Evolutionary conservation across 352 stramenopile species (phyloP), one percentile per base, ranked within the genome.

Genomic region (Halophytophthora polymorphica): DNA sequence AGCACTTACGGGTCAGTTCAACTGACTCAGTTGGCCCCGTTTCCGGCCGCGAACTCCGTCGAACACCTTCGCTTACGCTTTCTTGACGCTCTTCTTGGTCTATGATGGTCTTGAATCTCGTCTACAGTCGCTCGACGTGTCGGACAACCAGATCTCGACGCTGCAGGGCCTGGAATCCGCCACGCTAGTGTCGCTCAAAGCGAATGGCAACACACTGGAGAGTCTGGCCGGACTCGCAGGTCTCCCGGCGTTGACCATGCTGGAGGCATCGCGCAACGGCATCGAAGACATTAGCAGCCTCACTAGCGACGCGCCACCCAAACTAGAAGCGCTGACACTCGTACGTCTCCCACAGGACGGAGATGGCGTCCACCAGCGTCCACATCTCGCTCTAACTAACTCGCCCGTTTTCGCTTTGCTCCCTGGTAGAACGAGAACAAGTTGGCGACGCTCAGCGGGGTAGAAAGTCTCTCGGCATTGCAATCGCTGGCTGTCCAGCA

Each of bases 391-490:
- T 22, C 33, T 45, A 29, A 33, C 14, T 15, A 22, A 25, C 1
- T 44, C 47, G 17, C n/a, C 40, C 13, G 19, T 13, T 25, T 11
- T 12, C 12, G 11, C 11, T 14, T 38, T 7, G 33, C 4, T n/a
- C n/a, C 3, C 11, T 17, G 33, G 15, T 35, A 91, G 82, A 74
- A 78, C 43, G 77, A 88, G 22, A 93, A 88, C 64, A 86, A 88
- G 39, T 48, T 93, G 29, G 55, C 68, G 11, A 76, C 45, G 2
- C 44, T 90, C 7, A 66, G 57, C 7, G 82, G 77, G 0, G 67
- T 93, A 29, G 79, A 89, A 34, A 61, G 51, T 5, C 49, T 90
- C 4, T 15, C 61, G 6, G 59, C 56, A 18, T 54, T 90, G n/a
- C 64, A 23, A 2, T 74, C 67, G 0, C 48, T 93, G 11, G 68